Evolutionary conservation across 495 filamentous ascomycete species (phyloP).

Genomic region (Hyaloscypha finlandica): DNA sequence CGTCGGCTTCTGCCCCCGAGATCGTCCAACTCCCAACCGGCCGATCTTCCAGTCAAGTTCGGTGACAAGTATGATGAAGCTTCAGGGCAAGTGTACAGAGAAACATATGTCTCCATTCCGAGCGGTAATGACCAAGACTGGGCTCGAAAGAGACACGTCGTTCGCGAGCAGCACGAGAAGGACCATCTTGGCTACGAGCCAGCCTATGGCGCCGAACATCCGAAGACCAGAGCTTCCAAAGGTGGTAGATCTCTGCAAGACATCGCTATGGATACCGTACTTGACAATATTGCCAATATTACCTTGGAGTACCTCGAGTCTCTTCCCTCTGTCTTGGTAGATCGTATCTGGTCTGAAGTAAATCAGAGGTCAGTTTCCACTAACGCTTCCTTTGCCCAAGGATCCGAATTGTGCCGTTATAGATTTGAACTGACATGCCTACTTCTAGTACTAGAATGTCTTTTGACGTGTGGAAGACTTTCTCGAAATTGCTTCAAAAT

Average conservation of each 20-base stretch:
- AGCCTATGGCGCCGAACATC: not conserved
- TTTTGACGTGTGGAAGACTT: slow-evolving; percentile 27
- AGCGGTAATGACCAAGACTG: slow-evolving; percentile 22
- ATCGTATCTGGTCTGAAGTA: slow-evolving; percentile 20
- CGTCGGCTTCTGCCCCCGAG: too few species aligned
- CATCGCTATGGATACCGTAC: slow-evolving; percentile 14
- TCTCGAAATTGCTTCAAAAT: slow-evolving; percentile 22
- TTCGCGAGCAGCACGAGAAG: not conserved
- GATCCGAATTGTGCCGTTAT: too few species aligned
- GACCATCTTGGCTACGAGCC: not conserved
- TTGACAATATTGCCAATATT: slow-evolving; percentile 19
- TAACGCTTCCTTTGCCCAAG: not conserved
- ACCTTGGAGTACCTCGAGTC: slow-evolving; percentile 14
- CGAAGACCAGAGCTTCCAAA: not conserved
- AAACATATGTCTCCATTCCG: slow-evolving; percentile 19
- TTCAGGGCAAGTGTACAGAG: slow-evolving; percentile 25
- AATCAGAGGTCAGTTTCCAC: slow-evolving; percentile 16
- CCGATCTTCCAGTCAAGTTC: too few species aligned
- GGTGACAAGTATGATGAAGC: slow-evolving; percentile 22
- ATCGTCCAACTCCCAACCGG: too few species aligned
- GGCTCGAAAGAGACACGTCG: slow-evolving; percentile 6
- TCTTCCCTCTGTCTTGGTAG: slow-evolving; percentile 10
- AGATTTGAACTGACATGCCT: slow-evolving; percentile 2
- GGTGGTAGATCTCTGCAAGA: slow-evolving; percentile 26
- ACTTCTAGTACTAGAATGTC: slow-evolving; percentile 18